Evolutionary conservation across 176 grass and related monocot species (phyloP).

Genomic region (Aechmea fasciata): DNA sequence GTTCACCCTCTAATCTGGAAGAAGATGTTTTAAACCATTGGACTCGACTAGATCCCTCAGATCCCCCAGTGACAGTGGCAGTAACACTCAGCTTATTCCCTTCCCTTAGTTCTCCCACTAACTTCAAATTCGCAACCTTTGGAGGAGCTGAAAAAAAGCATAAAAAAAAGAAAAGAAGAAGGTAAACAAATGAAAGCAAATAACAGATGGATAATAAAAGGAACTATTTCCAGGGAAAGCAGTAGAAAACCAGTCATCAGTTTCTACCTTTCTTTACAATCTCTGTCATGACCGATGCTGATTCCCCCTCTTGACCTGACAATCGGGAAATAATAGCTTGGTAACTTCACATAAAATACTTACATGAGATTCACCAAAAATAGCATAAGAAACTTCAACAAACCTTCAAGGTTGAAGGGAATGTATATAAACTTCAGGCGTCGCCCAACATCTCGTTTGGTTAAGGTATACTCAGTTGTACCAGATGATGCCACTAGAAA

Average conservation of each 20-base stretch:
- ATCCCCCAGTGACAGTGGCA: constrained; percentile 64
- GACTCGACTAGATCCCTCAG: constrained; percentile 75
- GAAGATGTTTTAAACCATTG: constrained; percentile 88
- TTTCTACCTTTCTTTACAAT: constrained; percentile 72
- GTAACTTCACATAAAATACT: background rate
- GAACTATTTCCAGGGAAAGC: background rate
- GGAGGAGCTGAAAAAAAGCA: constrained; percentile 66
- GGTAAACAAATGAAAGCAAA: background rate
- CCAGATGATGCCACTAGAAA: constrained; percentile 62
- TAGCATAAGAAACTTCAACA: constrained; percentile 17
- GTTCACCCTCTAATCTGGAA: constrained; percentile 45
- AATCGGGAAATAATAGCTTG: constrained; percentile 19
- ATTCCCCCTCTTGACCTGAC: constrained; percentile 67
- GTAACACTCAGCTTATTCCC: constrained; percentile 68
- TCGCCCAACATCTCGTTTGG: constrained; percentile 56
- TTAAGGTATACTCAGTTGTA: constrained; percentile 56
- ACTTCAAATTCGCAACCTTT: constrained; percentile 72
- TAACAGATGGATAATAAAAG: background rate
- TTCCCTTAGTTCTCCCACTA: constrained; percentile 74
- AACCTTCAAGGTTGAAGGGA: constrained; percentile 79
- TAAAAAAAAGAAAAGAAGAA: background rate
- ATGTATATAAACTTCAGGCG: constrained; percentile 72
- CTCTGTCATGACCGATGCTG: constrained; percentile 53
- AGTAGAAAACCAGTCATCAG: background rate
- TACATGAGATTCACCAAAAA: background rate